Base-by-base conservation (phyloP, 1,139 yeast species). In the Hanseniaspora uvarum region DNA sequence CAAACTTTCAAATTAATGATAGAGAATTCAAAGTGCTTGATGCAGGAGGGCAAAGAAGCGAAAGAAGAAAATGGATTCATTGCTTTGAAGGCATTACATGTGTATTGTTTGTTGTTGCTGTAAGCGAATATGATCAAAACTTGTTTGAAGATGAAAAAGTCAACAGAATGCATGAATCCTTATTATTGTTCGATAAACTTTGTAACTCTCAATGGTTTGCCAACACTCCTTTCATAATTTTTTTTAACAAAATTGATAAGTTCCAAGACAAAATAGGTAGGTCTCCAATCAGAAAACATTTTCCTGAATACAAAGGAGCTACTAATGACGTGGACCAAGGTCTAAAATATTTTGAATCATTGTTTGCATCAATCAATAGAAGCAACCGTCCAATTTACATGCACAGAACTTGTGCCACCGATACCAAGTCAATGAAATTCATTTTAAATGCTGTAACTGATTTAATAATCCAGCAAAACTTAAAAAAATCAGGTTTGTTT, bases 41-140 rank as follows among this genome's bases (percentile, higher is more conserved):
- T 71, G 97, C 96, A 5, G 99, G 99, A 50, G 99, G 99, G 1
- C 98, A 92, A 69, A 74, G 98, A 56, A 80, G 89, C 41, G 98
- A 92, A 68, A 77, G 98, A 56, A 81, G 83, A 60, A 92, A 92
- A 66, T 92, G 98, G 98, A 86, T 92, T 58, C 96, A 89, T 66
- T 86, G 95, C 64, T 92, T 94, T 68, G 94, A 89, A 63, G 87
- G 86, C 59, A 88, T 92, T 55, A 85, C 95, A 0, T 87, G 95
- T 1, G 83, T 94, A 1, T 68, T 92, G 38, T 92, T 88, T 68
- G 96, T 92, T n/a, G 78, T 86, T 28, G 96, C 97, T 0, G 81
- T 88, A 36, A 81, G 88, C 47, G 98, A 92, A 68, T 92, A 86
- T 66, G 97, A 92, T 69, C 96, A 92, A 68, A 81, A 78, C 72